phyloP scores from a whole-genome alignment of 2,329 filamentous ascomycete species.

The Plenodomus biglobosus region DNA sequence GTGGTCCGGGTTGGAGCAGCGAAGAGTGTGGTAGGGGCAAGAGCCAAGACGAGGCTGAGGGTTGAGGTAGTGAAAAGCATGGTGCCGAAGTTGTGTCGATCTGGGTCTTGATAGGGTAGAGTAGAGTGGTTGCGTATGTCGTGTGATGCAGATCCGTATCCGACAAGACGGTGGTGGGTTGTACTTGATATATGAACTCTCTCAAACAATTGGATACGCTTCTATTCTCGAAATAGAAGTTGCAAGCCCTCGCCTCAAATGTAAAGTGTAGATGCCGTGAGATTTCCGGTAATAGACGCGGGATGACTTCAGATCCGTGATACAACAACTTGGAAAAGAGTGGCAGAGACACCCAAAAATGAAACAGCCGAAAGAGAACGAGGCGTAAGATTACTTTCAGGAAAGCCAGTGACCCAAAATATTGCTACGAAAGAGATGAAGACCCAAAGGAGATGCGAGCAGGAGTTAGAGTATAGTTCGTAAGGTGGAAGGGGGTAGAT shows the following conservation, averaged over 20 bases:
- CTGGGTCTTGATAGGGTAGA: constrained; percentile 1
- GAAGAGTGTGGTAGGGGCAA: constrained; percentile 37
- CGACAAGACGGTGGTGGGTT: neutral
- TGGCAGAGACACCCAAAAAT: neutral
- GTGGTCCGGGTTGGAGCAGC: constrained; percentile 34
- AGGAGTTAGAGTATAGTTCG: neutral
- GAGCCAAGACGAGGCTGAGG: constrained; percentile 35
- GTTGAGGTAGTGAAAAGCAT: constrained; percentile 40
- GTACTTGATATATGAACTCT: neutral
- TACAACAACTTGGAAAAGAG: neutral
- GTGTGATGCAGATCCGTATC: neutral
- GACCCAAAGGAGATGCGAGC: neutral
- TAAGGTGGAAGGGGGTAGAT: neutral
- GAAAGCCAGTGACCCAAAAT: neutral
- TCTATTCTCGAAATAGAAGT: neutral
- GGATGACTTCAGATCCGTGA: neutral
- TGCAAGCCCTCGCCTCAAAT: too few species aligned
- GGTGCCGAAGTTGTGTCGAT: constrained; percentile 3
- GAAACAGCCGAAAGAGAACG: neutral
- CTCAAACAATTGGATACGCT: neutral
- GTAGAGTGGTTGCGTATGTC: neutral
- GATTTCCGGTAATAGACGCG: neutral
- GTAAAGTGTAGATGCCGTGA: neutral
- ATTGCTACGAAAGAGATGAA: neutral
- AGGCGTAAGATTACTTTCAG: neutral